Evolutionary conservation across 1,284 basidiomycete species (phyloP), one percentile per base, ranked within the genome.

Genomic region (Phylloboletellus chloephorus): DNA sequence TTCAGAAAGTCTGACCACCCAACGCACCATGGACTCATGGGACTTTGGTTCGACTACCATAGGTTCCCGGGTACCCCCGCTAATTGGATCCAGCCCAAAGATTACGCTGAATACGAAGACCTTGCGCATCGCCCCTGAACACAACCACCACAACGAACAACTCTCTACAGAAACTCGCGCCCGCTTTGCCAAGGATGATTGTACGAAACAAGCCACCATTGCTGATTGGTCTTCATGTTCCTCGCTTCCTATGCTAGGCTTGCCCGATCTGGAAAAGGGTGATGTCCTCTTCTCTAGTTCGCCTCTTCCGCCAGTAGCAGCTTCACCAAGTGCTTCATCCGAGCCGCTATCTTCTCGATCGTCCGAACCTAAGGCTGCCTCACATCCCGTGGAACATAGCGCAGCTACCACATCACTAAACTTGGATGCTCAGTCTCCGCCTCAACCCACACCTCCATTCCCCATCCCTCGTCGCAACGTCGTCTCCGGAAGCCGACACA

Each of bases 1-100:
- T 24, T 47, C 46, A 22, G 48, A 52, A n/a, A 56, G 37, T 29
- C 29, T 46, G 11, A 46, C 29, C 11, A 42, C 21, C 16, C 60
- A 52, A 24, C 43, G 37, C 28, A 61, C 60, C 21, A 45, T 46
- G 19, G 63, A 65, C 28, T 61, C 60, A 0, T 61, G 60, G 60
- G 63, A 61, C 30, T 61, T 61, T 41, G 16, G 32, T 29, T 38
- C 35, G 12, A 51, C 58, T 5, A 36, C 37, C 29, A 38, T 37
- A 3, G 49, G 39, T 17, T 48, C 48, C 11, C 37, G 35, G n/a
- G 9, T 41, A 12, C 20, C 53, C 4, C 50, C 52, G 17, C 33
- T 46, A 5, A 32, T 13, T 5, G 41, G 34, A 29, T 4, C 36
- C 16, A 28, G 24, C 15, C 21, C 45, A 31, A 46, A 28, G 28